Percentiles rank a stretch among this genome's conserved stretches.
Evolutionary conservation across 192 early-diverging fungal genomes (phyloP).

Genomic region (Gryganskiella cystojenkinii): DNA sequence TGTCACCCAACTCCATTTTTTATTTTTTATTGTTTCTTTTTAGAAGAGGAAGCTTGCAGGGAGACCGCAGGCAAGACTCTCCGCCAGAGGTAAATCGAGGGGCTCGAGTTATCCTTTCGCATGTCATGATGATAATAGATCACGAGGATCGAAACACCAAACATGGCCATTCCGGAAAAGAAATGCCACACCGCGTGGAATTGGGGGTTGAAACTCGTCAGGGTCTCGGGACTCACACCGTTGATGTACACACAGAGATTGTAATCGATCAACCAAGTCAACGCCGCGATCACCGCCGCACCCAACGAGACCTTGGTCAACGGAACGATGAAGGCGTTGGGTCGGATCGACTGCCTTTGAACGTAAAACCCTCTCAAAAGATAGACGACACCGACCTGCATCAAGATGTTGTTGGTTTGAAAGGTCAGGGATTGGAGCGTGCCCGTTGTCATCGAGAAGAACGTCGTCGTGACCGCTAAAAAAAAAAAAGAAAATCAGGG

Average conservation of each 20-base stretch:
- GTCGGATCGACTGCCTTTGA: background rate
- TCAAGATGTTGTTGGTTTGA: conserved; percentile 6
- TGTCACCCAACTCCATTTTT: too few species aligned
- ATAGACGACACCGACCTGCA: background rate
- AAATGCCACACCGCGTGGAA: conserved; percentile 72
- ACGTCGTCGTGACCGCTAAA: background rate
- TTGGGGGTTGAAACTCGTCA: conserved; percentile 54
- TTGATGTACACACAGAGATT: conserved; percentile 23
- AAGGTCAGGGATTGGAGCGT: conserved; percentile 9
- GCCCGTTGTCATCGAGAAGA: conserved; percentile 17
- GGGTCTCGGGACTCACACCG: conserved; percentile 7
- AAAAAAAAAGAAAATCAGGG: too few species aligned
- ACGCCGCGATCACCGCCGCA: background rate
- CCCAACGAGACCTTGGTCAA: background rate
- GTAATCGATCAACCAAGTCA: conserved; percentile 22
- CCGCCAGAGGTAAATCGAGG: too few species aligned
- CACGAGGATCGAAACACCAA: conserved; percentile 57
- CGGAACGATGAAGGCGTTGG: background rate
- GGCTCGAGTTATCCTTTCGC: background rate
- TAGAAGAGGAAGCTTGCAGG: too few species aligned
- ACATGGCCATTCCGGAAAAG: conserved; percentile 59
- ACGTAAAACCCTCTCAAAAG: too few species aligned
- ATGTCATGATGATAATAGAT: conserved; percentile 42
- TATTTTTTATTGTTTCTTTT: too few species aligned
- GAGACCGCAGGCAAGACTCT: too few species aligned